Percentiles rank a stretch among this genome's conserved stretches.
Conservation (phyloP, 2,329 filamentous ascomycete genomes). For the Paradendryphiella salina region DNA sequence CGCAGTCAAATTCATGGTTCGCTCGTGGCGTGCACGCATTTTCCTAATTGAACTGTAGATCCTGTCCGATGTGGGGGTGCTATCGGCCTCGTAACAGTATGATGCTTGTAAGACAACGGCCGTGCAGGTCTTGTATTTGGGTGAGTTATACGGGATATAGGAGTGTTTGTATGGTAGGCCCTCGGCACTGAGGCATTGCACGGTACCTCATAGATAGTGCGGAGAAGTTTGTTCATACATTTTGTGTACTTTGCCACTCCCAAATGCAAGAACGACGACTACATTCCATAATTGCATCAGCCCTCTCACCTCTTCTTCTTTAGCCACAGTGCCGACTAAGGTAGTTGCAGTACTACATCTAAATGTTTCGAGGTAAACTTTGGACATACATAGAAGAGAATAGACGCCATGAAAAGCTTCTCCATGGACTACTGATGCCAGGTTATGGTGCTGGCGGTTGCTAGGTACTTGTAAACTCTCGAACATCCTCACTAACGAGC, state of each 20-base stretch:
- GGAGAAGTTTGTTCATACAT: neutral
- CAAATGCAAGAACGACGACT: neutral
- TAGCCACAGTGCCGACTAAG: neutral
- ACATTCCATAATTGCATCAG: neutral
- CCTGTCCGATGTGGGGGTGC: neutral
- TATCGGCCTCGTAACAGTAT: conserved; percentile 6
- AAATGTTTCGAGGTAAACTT: neutral
- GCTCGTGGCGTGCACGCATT: conserved; percentile 3
- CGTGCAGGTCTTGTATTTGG: conserved; percentile 6
- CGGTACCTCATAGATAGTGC: neutral
- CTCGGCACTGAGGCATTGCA: conserved; percentile 7
- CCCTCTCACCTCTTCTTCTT: neutral
- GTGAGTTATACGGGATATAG: conserved; percentile 12
- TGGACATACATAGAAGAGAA: neutral
- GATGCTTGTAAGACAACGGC: conserved; percentile 3
- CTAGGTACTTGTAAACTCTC: neutral
- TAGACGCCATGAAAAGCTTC: neutral
- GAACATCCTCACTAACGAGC: conserved; percentile 1
- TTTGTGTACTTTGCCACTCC: neutral
- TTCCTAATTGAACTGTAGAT: conserved; percentile 11
- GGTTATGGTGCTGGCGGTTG: neutral
- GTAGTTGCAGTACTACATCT: neutral
- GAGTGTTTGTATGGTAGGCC: conserved; percentile 8
- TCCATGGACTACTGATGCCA: neutral
- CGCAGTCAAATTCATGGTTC: conserved; percentile 13